These are phyloP conservation scores for Gnomoniopsis sp. DNA, from an alignment of 2,329 filamentous ascomycete species.

Conservation along the genomic window DNA sequence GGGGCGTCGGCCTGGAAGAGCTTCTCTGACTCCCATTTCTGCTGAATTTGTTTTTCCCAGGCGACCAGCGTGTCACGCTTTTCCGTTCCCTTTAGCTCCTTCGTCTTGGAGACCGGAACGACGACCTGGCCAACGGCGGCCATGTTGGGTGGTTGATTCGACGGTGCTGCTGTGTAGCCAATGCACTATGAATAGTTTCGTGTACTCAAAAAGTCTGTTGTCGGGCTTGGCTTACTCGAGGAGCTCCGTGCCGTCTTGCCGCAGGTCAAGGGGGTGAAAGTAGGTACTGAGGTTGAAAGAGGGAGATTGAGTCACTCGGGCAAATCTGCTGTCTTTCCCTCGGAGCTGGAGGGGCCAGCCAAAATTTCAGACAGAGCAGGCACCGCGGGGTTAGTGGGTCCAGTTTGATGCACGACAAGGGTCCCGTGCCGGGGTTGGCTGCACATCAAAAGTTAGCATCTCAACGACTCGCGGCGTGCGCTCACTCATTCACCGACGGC, in stretches of 20 bases:
- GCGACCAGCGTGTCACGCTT: constrained; percentile 80
- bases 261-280: no score
- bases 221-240: neutral
- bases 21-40: constrained; percentile 71
- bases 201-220: neutral
- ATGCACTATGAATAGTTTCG: neutral
- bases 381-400: constrained; percentile 16
- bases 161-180: neutral
- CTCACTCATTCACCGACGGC: no score
- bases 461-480: no score
- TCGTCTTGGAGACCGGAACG: constrained; percentile 54
- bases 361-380: constrained; percentile 16
- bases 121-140: constrained; percentile 49
- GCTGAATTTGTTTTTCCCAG: constrained; percentile 89
- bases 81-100: constrained; percentile 70
- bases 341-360: constrained; percentile 7
- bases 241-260: neutral
- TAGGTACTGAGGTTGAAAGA: no score
- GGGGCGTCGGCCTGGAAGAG: constrained; percentile 88
- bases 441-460: no score
- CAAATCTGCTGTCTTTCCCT: neutral
- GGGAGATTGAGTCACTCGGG: constrained; percentile 15
- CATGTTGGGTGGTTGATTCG: constrained; percentile 30
- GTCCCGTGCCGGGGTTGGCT: no score
- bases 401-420: constrained; percentile 9